Conservation (phyloP, 2,329 filamentous ascomycete species). For the Stagonosporopsis vannaccii region DNA sequence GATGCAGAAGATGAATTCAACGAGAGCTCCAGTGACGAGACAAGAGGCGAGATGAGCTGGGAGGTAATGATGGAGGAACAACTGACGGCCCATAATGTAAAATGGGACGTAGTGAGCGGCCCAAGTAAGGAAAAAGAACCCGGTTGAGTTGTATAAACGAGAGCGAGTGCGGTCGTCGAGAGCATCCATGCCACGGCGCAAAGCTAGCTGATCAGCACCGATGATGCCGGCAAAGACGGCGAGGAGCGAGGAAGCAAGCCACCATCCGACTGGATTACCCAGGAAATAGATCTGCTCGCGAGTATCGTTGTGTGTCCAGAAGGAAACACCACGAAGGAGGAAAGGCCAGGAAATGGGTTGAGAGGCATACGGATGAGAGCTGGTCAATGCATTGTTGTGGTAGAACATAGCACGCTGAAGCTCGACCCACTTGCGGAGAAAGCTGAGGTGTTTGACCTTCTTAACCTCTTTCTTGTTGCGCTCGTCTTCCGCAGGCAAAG, state of each 20-base stretch:
- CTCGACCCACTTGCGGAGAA: constrained; percentile 94
- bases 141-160: constrained; percentile 96
- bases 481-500: constrained; percentile 72
- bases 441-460: constrained; percentile 83
- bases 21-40: constrained; percentile 85
- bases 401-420: constrained; percentile 98
- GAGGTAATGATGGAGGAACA: constrained; percentile 97
- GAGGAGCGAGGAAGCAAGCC: constrained; percentile 89
- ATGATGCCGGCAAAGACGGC: constrained; percentile 94
- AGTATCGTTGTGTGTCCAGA: constrained; percentile 98
- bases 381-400: constrained; percentile 98
- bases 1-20: constrained; percentile 96
- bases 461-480: constrained; percentile 78
- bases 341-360: constrained; percentile 98
- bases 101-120: constrained; percentile 97
- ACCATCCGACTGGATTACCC: constrained; percentile 96
- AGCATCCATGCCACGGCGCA: constrained; percentile 91
- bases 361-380: constrained; percentile 94
- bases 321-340: constrained; percentile 94
- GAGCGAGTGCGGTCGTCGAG: constrained; percentile 93
- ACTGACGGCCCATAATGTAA: constrained; percentile 96
- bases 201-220: constrained; percentile 89
- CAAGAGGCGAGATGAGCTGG: constrained; percentile 91
- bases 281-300: constrained; percentile 98
- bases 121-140: constrained; percentile 99